Conservation (phyloP, 257 asterid species). For the Vinca minor region DNA sequence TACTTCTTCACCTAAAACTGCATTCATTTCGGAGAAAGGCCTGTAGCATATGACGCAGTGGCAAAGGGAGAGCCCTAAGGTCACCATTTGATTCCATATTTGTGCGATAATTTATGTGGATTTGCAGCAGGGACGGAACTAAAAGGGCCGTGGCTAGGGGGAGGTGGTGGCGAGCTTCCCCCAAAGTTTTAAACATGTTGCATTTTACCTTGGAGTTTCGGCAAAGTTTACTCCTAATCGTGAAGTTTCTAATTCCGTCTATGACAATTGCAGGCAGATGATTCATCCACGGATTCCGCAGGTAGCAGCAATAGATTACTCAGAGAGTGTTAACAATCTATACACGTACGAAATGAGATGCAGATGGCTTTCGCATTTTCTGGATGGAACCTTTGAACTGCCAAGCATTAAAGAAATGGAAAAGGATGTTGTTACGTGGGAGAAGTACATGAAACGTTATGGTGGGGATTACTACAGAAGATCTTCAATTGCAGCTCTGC, state of each 20-base stretch:
- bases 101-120: too few species aligned
- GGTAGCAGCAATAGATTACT: constrained; percentile 48
- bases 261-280: constrained; percentile 44
- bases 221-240: too few species aligned
- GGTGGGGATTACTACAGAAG: constrained; percentile 18
- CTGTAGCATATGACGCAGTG: too few species aligned
- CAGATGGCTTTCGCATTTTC: constrained; percentile 27
- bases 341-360: constrained; percentile 28
- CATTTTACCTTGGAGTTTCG: too few species aligned
- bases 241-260: too few species aligned
- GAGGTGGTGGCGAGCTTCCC: too few species aligned
- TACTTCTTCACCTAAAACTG: background rate
- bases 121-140: too few species aligned
- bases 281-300: constrained; percentile 73
- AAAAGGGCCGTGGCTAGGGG: too few species aligned
- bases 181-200: too few species aligned
- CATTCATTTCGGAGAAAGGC: too few species aligned
- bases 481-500: constrained; percentile 37
- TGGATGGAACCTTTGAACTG: constrained; percentile 18
- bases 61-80: too few species aligned
- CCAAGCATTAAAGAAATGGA: constrained; percentile 30
- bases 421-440: constrained; percentile 22
- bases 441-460: constrained; percentile 23
- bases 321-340: constrained; percentile 42
- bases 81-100: too few species aligned